These are phyloP conservation scores for Aristolochia fimbriata DNA, from an alignment of 164 flowering plant genomes.

Conservation along the genomic window DNA sequence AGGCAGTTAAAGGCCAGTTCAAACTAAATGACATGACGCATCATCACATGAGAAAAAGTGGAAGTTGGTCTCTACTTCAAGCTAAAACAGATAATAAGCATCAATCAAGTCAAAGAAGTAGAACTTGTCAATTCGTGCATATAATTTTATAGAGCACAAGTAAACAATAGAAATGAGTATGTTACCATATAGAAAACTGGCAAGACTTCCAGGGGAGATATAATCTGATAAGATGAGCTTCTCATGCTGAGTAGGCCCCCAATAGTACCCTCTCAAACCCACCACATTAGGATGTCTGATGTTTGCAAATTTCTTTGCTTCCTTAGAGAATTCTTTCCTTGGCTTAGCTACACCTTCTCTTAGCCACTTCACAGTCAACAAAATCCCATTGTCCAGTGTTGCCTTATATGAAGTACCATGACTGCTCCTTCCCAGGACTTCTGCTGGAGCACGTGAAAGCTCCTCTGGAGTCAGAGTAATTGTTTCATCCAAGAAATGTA, in stretches of 20 bases:
- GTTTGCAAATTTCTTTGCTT: slow-evolving; percentile 86
- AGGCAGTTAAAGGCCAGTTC: no score
- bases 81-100: no score
- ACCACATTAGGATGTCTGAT: slow-evolving; percentile 98
- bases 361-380: slow-evolving; percentile 95
- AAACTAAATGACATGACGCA: no score
- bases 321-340: slow-evolving; percentile 88
- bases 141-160: background rate
- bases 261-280: slow-evolving; percentile 82
- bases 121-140: no score
- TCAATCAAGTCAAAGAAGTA: no score
- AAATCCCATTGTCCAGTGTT: slow-evolving; percentile 66
- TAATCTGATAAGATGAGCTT: slow-evolving; percentile 92
- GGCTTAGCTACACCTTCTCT: slow-evolving; percentile 96
- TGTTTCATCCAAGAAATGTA: slow-evolving; percentile 85
- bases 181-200: slow-evolving; percentile 90
- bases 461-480: slow-evolving; percentile 77
- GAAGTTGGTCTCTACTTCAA: no score
- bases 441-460: slow-evolving; percentile 98
- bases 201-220: slow-evolving; percentile 90
- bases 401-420: slow-evolving; percentile 97
- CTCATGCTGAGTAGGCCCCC: slow-evolving; percentile 99
- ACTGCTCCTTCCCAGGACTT: slow-evolving; percentile 93
- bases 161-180: background rate
- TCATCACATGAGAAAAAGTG: no score